Percentiles rank a stretch among this genome's conserved stretches.
Evolutionary conservation across 1,284 basidiomycete species (phyloP).

Genomic region (Leccinum huronense): DNA sequence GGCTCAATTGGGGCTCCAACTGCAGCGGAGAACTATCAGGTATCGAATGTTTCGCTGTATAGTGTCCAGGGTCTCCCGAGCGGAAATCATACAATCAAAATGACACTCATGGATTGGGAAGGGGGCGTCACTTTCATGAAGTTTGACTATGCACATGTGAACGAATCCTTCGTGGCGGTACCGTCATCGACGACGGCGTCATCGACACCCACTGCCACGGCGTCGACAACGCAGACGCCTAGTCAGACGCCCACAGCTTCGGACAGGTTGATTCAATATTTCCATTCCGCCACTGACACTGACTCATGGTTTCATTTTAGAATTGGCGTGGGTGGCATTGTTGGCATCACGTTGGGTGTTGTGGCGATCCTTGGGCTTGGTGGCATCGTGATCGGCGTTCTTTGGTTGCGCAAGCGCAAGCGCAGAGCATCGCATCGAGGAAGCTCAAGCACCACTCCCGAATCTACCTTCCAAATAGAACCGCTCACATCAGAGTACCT

Average conservation of each 20-base stretch:
- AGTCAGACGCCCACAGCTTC: slow-evolving; percentile 8
- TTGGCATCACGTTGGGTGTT: slow-evolving; percentile 26
- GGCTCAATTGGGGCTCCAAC: slow-evolving; percentile 11
- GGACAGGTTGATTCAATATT: slow-evolving; percentile 12
- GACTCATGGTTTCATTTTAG: slow-evolving; percentile 18
- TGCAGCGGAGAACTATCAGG: slow-evolving; percentile 18
- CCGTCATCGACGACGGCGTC: background rate
- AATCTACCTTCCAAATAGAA: slow-evolving; percentile 3
- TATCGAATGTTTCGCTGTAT: slow-evolving; percentile 23
- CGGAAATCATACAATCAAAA: slow-evolving; percentile 23
- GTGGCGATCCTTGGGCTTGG: slow-evolving; percentile 3
- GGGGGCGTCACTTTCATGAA: slow-evolving; percentile 23
- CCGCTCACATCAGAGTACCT: slow-evolving; percentile 13
- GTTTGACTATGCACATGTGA: slow-evolving; percentile 30
- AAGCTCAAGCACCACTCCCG: background rate
- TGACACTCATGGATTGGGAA: slow-evolving; percentile 28
- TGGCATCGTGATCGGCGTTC: slow-evolving; percentile 9
- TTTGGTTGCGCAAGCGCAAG: slow-evolving; percentile 14
- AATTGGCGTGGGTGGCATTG: slow-evolving; percentile 11
- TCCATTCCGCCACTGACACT: background rate
- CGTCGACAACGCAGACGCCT: slow-evolving; percentile 9
- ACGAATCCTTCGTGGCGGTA: slow-evolving; percentile 20
- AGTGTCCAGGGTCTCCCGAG: slow-evolving; percentile 17
- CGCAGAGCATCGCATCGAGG: background rate
- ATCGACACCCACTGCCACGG: background rate